These are phyloP conservation scores for Fusarium miscanthi DNA, from an alignment of 2,329 filamentous ascomycete genomes.

Conservation along the genomic window DNA sequence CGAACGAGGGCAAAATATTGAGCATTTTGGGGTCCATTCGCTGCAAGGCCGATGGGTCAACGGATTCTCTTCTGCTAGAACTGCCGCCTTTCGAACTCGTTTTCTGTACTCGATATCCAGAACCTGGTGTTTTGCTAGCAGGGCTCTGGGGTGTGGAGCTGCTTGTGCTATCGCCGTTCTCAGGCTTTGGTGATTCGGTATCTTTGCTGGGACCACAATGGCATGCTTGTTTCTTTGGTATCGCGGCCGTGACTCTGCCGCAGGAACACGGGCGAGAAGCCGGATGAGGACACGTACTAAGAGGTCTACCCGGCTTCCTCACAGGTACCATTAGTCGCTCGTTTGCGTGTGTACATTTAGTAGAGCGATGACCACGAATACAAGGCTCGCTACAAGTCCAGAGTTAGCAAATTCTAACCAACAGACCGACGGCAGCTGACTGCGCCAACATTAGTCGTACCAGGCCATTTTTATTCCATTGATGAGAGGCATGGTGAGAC, in stretches of 20 bases:
- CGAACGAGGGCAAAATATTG: constrained; percentile 57
- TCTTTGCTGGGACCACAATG: constrained; percentile 57
- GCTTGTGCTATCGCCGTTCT: constrained; percentile 42
- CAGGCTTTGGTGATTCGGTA: constrained; percentile 39
- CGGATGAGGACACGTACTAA: constrained; percentile 76
- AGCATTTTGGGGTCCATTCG: constrained; percentile 65
- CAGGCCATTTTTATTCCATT: constrained; percentile 80
- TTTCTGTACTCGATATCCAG: constrained; percentile 61
- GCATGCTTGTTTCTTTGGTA: constrained; percentile 69
- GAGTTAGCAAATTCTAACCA: constrained; percentile 23
- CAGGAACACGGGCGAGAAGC: constrained; percentile 70
- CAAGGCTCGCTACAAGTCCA: constrained; percentile 71
- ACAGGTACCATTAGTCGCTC: constrained; percentile 77
- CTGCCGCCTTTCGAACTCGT: constrained; percentile 49
- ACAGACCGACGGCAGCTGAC: background rate
- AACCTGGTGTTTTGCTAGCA: constrained; percentile 43
- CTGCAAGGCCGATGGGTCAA: constrained; percentile 60
- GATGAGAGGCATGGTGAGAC: constrained; percentile 70
- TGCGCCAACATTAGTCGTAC: constrained; percentile 58
- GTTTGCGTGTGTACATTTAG: constrained; percentile 75
- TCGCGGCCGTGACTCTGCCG: constrained; percentile 71
- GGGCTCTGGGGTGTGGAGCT: constrained; percentile 47
- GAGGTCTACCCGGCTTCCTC: constrained; percentile 75
- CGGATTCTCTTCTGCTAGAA: constrained; percentile 58
- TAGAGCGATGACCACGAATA: constrained; percentile 80